Evolutionary conservation across 2,329 filamentous ascomycete species (phyloP).

Genomic region (Arthrobotrys sphaeroides): DNA sequence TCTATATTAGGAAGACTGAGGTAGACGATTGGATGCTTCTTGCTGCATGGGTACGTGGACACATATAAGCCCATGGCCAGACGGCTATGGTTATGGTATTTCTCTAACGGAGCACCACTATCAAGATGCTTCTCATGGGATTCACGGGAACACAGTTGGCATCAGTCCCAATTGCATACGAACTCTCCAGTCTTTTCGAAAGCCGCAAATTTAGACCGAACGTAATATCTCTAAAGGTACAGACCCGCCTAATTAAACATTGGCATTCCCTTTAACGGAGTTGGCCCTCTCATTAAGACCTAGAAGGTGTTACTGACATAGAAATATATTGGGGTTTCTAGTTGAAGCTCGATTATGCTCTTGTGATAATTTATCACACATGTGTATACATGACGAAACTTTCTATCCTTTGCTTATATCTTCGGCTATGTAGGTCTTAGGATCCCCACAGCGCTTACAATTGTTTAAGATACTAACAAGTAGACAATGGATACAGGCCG

Average conservation of each 20-base stretch:
- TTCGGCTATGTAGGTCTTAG: slow-evolving; percentile 31
- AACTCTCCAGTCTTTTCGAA: neutral
- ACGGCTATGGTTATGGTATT: too few relatives aligned
- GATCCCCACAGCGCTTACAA: too few relatives aligned
- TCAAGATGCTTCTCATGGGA: slow-evolving; percentile 20
- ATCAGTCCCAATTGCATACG: neutral
- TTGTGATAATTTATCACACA: slow-evolving; percentile 31
- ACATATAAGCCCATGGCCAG: neutral
- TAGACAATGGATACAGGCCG: slow-evolving; percentile 3
- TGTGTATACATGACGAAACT: slow-evolving; percentile 49
- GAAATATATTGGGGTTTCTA: neutral
- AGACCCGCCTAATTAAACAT: neutral
- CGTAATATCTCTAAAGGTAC: slow-evolving; percentile 1
- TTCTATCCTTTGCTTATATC: slow-evolving; percentile 28
- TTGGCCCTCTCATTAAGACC: neutral
- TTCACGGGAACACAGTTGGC: slow-evolving; percentile 28
- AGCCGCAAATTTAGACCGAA: neutral
- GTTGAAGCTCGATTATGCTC: slow-evolving; percentile 24
- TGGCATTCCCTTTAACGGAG: neutral
- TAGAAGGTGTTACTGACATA: neutral
- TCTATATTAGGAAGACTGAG: slow-evolving; percentile 25
- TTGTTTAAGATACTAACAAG: neutral
- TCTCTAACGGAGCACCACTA: neutral
- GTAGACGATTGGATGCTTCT: slow-evolving; percentile 29
- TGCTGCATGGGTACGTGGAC: slow-evolving; percentile 38